Base-by-base conservation (phyloP, 495 filamentous ascomycete genomes). In the Penicillium steckii region DNA sequence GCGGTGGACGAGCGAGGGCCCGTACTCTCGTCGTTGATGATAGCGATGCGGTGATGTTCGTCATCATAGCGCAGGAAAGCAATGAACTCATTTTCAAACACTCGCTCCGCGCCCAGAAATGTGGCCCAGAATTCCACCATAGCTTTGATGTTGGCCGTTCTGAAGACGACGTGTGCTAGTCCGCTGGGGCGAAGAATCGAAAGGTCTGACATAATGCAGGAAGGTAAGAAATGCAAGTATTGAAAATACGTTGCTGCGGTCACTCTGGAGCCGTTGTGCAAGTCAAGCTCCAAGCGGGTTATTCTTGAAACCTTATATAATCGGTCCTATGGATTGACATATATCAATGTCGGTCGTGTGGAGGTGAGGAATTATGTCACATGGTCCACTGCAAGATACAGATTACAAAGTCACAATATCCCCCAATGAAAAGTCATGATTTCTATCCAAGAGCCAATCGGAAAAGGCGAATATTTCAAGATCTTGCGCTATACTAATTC, bases 11-110 rank as follows among this genome's bases (percentile, higher is more conserved):
- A 35, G 32, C 62, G 67, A 3, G 57, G 49, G 4, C 10, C 26
- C 4, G 56, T 61, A 1, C 53, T 56, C 0, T 68, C 67, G 9
- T 41, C 33, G 30, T 37, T 40, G 71, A 53, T 26, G 23, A 79
- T 57, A 1, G 72, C 75, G 23, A 79, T 61, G 4, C 75, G 75
- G 53, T 79, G 75, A 48, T 79, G 75, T 51, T 77, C 74, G 0
- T 73, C 62, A 48, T 79, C 75, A 56, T 72, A 79, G 3, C 59
- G 55, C 17, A 79, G 47, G 59, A 76, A 79, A 8, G 67, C 30
- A 24, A 74, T 19, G 1, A 46, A 40, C 0, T 56, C 46, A 24
- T 50, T 50, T 15, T 22, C 27, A 15, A 35, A 46, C 10, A 32
- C 22, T 3, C 19, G n/a, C 10, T 35, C 26, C 5, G 21, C 53